Evolutionary conservation across 768 basidiomycete genomes (phyloP), one percentile per base, ranked within the genome.

Genomic region (Collybia mongolica): DNA sequence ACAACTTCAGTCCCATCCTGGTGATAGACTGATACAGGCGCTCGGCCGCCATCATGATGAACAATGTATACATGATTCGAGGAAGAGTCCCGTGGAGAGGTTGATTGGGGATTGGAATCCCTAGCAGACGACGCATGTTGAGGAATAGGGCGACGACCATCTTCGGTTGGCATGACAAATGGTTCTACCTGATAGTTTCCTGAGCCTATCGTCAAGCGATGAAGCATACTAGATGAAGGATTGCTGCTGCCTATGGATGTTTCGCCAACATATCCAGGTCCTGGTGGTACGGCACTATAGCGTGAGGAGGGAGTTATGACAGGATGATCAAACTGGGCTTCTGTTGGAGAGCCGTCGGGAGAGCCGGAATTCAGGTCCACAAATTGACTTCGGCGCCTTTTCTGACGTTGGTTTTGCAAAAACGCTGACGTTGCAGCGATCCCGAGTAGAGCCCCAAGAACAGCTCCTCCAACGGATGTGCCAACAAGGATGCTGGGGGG

Each of bases 11-110:
- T 75, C 14, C 81, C 82, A 39, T 76, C 72, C 46, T 72, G 68
- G 46, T 80, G 76, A 55, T 77, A 82, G 17, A 82, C 79, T 2
- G 81, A 80, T 36, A 85, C 78, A 0, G 83, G 83, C 15, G 81
- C 64, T 14, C 73, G 61, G 9, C 81, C 78, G n/a, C 71, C 73
- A 56, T 84, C 82, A 56, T 83, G 82, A 54, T 83, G 83, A 26
- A 85, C 73, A 36, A 83, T 79, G 54, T 83, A 83, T 7, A 82
- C 74, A 60, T 70, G 70, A 38, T 55, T 58, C 38, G 54, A 51
- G 12, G 37, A 48, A 12, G 50, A 39, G 15, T 52, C 41, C 3
- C 35, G 11, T 28, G 49, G 32, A 0, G 55, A 45, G 6, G 17
- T 20, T 19, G 45, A 20, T 39, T 35, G 5, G 15, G 14, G 37